Base-by-base conservation (phyloP, 768 basidiomycete genomes). In the Paxillus involutus region DNA sequence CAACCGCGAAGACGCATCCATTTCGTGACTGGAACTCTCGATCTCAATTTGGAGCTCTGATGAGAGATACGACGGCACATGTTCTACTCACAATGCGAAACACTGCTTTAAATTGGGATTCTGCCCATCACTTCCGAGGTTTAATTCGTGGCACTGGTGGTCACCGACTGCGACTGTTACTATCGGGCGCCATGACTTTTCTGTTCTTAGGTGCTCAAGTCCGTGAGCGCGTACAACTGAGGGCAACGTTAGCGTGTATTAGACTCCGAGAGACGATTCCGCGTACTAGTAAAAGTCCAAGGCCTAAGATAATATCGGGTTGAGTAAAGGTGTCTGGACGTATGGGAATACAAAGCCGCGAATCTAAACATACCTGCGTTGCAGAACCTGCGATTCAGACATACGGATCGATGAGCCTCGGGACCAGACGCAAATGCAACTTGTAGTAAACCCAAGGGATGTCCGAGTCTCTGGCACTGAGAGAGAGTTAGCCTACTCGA, bases 111-210 rank as follows among this genome's bases (percentile, higher is more conserved):
- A 69, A 60, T 89, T 89, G 1, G 85, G 79, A 52, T 84, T 86
- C 62, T 88, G 86, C 0, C 88, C 88, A 51, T 90, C 86, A 17
- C 73, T 73, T 0, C 88, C 88, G 3, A 90, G 79, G 19, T 73
- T 67, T 9, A 80, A 73, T 60, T 89, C 88, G 52, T 82, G 76
- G 6, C 47, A 53, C n/a, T 78, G 71, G 26, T 80, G 77, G 6
- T 79, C 75, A 52, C 81, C 82, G 11, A 85, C 70, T 17, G 79
- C 77, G 4, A 89, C 64, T 0, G 79, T 75, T 47, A 90, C 71
- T 37, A 89, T 82, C 2, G 88, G 86, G 21, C 85, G 66, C 87
- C 87, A 89, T 30, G 80, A 76, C 61, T 77, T 85, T 52, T 85
- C 86, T 1, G 80, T 75, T 39, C 84, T 78, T 62, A 88, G 68